phyloP scores from a whole-genome alignment of 192 early-diverging fungal species.

The Podila horticola region DNA sequence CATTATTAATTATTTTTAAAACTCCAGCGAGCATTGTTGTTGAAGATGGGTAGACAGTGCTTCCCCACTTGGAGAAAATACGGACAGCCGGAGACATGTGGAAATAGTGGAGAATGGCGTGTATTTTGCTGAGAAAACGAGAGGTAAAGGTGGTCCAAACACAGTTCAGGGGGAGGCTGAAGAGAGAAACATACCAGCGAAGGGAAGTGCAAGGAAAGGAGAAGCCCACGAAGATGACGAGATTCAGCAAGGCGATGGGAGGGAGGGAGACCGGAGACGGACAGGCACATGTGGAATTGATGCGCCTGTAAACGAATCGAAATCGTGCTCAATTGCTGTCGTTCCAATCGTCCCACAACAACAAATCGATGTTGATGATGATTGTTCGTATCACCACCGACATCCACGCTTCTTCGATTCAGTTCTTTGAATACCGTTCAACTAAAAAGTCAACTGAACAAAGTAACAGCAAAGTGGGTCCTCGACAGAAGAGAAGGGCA shows the following conservation, averaged over 20 bases:
- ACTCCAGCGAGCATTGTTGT: no score
- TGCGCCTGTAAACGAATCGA: no score
- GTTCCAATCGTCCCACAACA: neutral
- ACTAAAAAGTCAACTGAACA: neutral
- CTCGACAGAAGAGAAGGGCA: no score
- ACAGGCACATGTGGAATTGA: neutral
- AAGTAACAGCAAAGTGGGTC: neutral
- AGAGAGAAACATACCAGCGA: neutral
- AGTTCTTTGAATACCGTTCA: constrained; percentile 19
- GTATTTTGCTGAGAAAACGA: neutral
- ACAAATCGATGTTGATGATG: neutral
- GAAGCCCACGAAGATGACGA: neutral
- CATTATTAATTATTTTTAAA: no score
- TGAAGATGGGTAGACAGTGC: no score
- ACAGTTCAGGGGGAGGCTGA: constrained; percentile 23
- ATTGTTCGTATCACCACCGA: neutral
- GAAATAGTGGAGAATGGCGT: no score
- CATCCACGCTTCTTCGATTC: neutral
- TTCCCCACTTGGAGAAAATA: no score
- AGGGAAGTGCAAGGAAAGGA: neutral
- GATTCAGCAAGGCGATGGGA: neutral
- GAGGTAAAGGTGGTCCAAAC: constrained; percentile 41
- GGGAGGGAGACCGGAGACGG: neutral
- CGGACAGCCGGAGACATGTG: no score
- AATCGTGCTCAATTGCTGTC: neutral